A percentile compares a stretch with the other conserved stretches of the same genome.
Evolutionary conservation across 805 yeast species (phyloP).

Genomic region (Metschnikowia chrysomelidarum): DNA sequence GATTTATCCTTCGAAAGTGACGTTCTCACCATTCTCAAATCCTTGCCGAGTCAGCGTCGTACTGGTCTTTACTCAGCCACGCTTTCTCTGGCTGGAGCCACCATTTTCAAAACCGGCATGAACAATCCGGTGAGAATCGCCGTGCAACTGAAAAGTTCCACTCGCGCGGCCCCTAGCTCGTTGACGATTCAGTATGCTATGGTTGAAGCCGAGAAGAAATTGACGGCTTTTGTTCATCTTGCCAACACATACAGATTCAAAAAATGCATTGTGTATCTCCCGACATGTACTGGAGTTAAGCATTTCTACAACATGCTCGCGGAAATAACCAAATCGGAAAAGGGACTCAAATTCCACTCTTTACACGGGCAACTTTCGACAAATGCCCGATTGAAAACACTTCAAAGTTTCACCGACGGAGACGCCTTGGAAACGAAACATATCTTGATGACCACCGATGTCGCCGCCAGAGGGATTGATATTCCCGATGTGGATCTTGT

Average conservation of each 20-base stretch:
- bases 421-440: constrained; percentile 43
- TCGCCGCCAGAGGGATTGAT: constrained; percentile 97
- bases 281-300: constrained; percentile 84
- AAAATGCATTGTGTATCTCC: constrained; percentile 87
- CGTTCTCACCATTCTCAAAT: constrained; percentile 60
- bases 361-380: constrained; percentile 91
- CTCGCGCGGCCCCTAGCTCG: constrained; percentile 55
- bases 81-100: constrained; percentile 73
- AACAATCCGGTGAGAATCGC: constrained; percentile 87
- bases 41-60: constrained; percentile 86
- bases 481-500: constrained; percentile 93
- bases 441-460: constrained; percentile 88
- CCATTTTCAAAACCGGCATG: constrained; percentile 83
- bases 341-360: constrained; percentile 54
- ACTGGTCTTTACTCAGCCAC: constrained; percentile 96
- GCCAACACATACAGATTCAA: constrained; percentile 55
- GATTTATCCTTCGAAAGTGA: constrained; percentile 75
- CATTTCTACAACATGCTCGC: constrained; percentile 63
- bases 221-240: constrained; percentile 56
- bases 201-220: constrained; percentile 57
- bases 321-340: constrained; percentile 21
- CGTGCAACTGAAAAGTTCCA: constrained; percentile 53
- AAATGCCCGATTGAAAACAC: constrained; percentile 70
- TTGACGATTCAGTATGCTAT: constrained; percentile 61
- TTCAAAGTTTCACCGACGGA: constrained; percentile 56